Percentiles rank a stretch among this genome's conserved stretches.
phyloP scores from a whole-genome alignment of 352 stramenopile genomes.

The Thraustochytrium striatum region DNA sequence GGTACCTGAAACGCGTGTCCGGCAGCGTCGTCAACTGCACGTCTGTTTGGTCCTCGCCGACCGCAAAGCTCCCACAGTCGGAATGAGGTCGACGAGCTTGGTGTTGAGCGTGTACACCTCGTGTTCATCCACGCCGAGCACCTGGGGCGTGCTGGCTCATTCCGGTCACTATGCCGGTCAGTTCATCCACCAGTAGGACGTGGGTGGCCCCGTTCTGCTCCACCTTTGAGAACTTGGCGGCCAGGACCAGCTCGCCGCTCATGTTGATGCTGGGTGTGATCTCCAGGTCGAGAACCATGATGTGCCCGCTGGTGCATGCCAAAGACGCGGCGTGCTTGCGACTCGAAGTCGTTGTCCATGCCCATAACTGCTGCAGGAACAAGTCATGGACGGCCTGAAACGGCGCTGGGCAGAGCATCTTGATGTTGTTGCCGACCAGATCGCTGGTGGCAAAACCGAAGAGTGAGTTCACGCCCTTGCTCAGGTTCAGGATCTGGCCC shows the following conservation, averaged over 20 bases:
- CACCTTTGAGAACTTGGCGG: background rate
- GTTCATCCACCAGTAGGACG: constrained; percentile 32
- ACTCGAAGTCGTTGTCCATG: constrained; percentile 39
- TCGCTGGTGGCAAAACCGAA: constrained; percentile 41
- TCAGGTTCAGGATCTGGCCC: constrained; percentile 43
- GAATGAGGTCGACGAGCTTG: constrained; percentile 3
- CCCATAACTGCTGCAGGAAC: constrained; percentile 44
- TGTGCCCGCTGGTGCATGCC: constrained; percentile 36
- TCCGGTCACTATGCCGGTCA: constrained; percentile 30
- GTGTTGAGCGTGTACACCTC: constrained; percentile 42
- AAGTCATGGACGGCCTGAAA: constrained; percentile 40
- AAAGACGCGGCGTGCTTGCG: constrained; percentile 33
- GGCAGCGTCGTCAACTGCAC: too few species aligned
- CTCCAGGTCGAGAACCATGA: constrained; percentile 37
- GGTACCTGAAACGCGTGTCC: too few species aligned
- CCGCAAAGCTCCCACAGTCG: constrained; percentile 6
- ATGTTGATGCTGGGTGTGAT: constrained; percentile 40
- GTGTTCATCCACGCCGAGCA: constrained; percentile 32
- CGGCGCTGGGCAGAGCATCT: constrained; percentile 25
- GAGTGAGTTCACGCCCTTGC: constrained; percentile 1
- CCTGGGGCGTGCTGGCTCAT: constrained; percentile 14
- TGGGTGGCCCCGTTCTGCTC: background rate
- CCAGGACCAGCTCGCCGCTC: constrained; percentile 44
- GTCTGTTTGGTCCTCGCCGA: background rate
- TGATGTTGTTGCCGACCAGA: constrained; percentile 28